Conservation (phyloP, 768 basidiomycete genomes). For the Collybia nuda region DNA sequence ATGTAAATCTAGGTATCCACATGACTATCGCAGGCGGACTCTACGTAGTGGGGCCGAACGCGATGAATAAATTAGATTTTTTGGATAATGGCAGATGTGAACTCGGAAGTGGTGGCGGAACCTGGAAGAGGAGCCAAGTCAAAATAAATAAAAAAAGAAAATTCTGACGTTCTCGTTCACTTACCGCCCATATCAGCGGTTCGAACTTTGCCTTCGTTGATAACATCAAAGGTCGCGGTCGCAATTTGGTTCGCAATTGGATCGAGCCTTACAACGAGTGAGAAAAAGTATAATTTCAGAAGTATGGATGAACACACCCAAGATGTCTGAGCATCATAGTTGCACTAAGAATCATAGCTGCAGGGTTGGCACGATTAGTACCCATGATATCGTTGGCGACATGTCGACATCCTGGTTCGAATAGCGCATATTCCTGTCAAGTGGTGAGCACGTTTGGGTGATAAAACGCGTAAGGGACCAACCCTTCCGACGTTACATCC, state of each 20-base stretch:
- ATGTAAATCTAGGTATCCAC: constrained; percentile 18
- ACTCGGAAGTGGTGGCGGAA: constrained; percentile 88
- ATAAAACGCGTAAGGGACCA: constrained; percentile 14
- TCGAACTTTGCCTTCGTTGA: constrained; percentile 82
- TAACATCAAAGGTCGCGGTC: constrained; percentile 87
- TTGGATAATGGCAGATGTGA: constrained; percentile 90
- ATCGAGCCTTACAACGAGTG: constrained; percentile 66
- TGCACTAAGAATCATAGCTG: constrained; percentile 95
- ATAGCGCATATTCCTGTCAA: constrained; percentile 88
- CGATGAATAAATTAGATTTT: constrained; percentile 45
- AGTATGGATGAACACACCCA: constrained; percentile 63
- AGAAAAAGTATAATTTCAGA: not conserved
- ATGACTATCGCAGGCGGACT: not conserved
- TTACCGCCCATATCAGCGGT: constrained; percentile 95
- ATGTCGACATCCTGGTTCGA: constrained; percentile 98
- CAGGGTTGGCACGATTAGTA: constrained; percentile 93
- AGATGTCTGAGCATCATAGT: constrained; percentile 98
- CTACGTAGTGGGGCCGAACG: not conserved
- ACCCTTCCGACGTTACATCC: constrained; percentile 97
- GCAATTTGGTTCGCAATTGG: constrained; percentile 93
- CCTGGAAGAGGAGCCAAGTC: constrained; percentile 41
- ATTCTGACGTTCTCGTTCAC: constrained; percentile 21
- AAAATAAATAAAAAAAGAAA: too few relatives aligned
- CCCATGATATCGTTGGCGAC: constrained; percentile 96
- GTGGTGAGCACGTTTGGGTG: constrained; percentile 7